A percentile compares a stretch with the other conserved stretches of the same genome.
These are phyloP conservation scores for Tulasnella sp. DNA, from an alignment of 768 basidiomycete species.

Conservation along the genomic window DNA sequence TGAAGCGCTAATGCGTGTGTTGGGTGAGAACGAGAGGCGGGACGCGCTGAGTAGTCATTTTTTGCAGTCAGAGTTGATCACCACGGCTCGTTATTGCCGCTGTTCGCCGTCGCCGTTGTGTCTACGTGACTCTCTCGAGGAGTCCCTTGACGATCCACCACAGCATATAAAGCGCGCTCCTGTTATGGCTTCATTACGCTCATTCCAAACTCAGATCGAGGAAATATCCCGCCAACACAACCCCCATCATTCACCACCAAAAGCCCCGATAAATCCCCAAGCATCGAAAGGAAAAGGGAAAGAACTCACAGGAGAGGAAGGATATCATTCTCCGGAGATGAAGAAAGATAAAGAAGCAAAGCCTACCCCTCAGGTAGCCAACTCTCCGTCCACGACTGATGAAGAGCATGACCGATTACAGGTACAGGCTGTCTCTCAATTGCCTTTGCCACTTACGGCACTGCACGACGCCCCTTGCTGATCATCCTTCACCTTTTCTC, in stretches of 20 bases:
- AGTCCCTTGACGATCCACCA: background rate
- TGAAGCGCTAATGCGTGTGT: too few species aligned
- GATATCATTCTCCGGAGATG: background rate
- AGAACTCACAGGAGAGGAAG: background rate
- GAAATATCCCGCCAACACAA: background rate
- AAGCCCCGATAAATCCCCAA: too few species aligned
- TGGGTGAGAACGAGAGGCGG: too few species aligned
- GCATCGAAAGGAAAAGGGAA: too few species aligned
- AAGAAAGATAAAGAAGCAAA: background rate
- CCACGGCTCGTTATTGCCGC: too few species aligned
- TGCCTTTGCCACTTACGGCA: background rate
- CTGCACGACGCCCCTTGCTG: background rate
- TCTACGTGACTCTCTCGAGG: too few species aligned
- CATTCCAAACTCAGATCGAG: slow-evolving; percentile 13
- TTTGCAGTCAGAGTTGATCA: background rate
- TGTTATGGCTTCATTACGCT: slow-evolving; percentile 7
- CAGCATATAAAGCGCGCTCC: background rate
- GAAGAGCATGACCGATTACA: background rate
- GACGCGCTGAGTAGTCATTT: too few species aligned
- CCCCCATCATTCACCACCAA: background rate
- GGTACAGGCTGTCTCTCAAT: too few species aligned
- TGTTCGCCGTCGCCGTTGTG: too few species aligned
- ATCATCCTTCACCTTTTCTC: background rate
- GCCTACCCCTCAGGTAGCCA: background rate
- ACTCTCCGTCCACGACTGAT: background rate